A percentile compares a stretch with the other conserved stretches of the same genome.
These are phyloP conservation scores for Lathyrus aphaca DNA, from an alignment of 306 rosid genomes.

Conservation along the genomic window DNA sequence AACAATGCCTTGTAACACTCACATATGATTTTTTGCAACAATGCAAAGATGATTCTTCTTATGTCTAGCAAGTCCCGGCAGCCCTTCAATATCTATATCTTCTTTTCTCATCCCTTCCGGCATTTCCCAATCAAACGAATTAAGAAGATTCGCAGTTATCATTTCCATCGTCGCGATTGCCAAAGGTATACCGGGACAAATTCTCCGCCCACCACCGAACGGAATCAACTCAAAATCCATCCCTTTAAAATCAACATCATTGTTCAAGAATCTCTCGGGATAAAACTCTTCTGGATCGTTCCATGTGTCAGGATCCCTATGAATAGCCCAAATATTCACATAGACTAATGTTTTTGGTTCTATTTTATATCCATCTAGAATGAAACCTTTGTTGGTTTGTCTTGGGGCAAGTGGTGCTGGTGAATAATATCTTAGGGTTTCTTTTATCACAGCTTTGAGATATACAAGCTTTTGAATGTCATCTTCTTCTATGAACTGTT, in stretches of 20 bases:
- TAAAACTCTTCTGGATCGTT: constrained; percentile 9
- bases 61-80: constrained; percentile 11
- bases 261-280: neutral
- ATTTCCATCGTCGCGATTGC: neutral
- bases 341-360: neutral
- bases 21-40: neutral
- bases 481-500: constrained; percentile 17
- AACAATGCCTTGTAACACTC: neutral
- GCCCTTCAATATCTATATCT: neutral
- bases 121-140: constrained; percentile 19
- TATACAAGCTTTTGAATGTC: constrained; percentile 14
- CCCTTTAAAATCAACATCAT: constrained; percentile 10
- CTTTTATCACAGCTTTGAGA: constrained; percentile 13
- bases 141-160: constrained; percentile 2
- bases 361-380: constrained; percentile 8
- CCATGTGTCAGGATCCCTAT: neutral
- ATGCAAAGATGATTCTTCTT: constrained; percentile 16
- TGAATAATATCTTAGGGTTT: constrained; percentile 3
- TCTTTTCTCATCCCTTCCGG: neutral
- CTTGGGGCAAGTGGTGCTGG: neutral
- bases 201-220: constrained; percentile 5
- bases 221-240: neutral
- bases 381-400: neutral
- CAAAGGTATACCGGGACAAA: constrained; percentile 9
- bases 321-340: neutral